Base-by-base conservation (phyloP, 306 rosid genomes). In the Rubus idaeus region DNA sequence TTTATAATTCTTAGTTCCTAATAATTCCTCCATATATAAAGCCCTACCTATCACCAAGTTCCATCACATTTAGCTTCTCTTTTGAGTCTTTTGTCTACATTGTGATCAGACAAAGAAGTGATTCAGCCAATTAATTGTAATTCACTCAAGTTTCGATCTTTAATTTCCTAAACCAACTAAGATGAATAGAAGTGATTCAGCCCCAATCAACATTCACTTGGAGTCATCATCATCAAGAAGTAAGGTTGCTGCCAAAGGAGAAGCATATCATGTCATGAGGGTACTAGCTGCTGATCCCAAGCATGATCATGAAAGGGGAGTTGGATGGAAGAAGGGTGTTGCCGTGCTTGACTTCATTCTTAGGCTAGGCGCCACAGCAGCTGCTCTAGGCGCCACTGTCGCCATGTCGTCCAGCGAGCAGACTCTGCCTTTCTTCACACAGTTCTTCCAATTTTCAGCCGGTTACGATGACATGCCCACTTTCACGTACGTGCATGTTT, bases 391-490 rank as follows among this genome's bases (percentile, higher is more conserved):
- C 3, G 97, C 92, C 0, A 77, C 92, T 0, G 77, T 90, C 55
- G 35, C 82, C 35, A 91, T 89, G 94, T 87, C 83, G 26, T 78
- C 77, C 7, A 79, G 81, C 26, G 92, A 82, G 44, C 75, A 89
- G 26, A 82, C 80, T 46, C 94, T 91, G 21, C 90, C 94, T 50
- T 91, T 89, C 83, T 84, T 86, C 90, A 91, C 94, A 64, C 94
- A 89, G 79, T 88, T 91, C 86, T 84, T 89, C 83, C 89, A 86
- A 64, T 91, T 91, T 69, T 86, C 86, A 79, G 91, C 97, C 16
- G 81, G 88, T 47, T 89, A 88, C 21, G 88, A 88, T 14, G 87
- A 86, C 67, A 79, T 91, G 44, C 72, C 90, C 11, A 47, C 96
- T 67, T 87, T 89, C 46, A 82, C 75, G 96, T 88, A 85, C 18